Percentiles rank a stretch among this genome's conserved stretches.
phyloP scores from a whole-genome alignment of 1,284 basidiomycete species.

The Pulveroboletus sp. region DNA sequence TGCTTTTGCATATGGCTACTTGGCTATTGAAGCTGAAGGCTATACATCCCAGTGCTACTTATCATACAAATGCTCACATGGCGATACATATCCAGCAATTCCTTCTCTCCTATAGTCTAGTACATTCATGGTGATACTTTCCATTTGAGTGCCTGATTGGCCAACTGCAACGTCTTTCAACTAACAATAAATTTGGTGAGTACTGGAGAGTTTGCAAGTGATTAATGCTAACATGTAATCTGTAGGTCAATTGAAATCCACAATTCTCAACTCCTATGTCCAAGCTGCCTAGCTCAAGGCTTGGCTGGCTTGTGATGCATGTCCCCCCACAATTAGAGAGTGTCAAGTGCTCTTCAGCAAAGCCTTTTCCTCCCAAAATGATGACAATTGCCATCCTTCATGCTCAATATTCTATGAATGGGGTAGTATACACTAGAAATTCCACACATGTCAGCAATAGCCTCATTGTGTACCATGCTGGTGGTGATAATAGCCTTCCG shows the following conservation, averaged over 20 bases:
- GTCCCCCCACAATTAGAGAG: conserved; percentile 3
- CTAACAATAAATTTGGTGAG: conserved; percentile 12
- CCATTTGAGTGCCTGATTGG: conserved; percentile 14
- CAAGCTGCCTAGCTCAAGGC: conserved; percentile 2
- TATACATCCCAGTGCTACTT: neutral
- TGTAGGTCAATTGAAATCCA: conserved; percentile 9
- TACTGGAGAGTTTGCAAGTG: neutral
- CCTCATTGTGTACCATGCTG: conserved; percentile 2
- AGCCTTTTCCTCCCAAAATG: neutral
- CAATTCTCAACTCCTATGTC: neutral
- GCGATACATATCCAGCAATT: conserved; percentile 8
- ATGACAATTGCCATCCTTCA: neutral
- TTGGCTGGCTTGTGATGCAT: neutral
- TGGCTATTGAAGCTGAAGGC: neutral
- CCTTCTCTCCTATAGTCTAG: neutral
- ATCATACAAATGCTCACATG: conserved; percentile 7
- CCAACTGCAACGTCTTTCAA: conserved; percentile 13
- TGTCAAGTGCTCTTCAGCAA: conserved; percentile 3
- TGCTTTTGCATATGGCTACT: neutral
- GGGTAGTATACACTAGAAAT: neutral
- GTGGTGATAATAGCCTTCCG: neutral
- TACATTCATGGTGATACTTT: conserved; percentile 10
- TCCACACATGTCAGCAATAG: conserved; percentile 5
- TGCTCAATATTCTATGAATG: neutral
- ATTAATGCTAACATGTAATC: neutral